Base-by-base conservation (phyloP, 2,329 filamentous ascomycete species). In the Aspergillus tubingensis region DNA sequence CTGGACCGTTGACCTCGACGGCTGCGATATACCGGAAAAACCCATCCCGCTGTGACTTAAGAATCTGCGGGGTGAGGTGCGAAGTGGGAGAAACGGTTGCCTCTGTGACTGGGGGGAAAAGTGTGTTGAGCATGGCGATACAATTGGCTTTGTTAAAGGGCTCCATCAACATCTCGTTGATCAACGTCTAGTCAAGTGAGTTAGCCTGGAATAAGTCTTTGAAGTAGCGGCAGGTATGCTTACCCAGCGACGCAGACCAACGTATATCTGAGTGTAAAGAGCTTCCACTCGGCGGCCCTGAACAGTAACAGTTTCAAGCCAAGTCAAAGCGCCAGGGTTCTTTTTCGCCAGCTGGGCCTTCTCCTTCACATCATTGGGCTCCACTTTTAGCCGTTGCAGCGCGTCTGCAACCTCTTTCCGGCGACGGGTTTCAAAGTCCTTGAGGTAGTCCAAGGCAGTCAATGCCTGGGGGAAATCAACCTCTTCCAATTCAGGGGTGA, bases 381-480 rank as follows among this genome's bases (percentile, higher is more conserved):
- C 77, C 55, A 88, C 76, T 21, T 81, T 80, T 25, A 88, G 76
- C 57, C 83, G 80, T 57, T 79, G 75, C 55, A 87, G 77, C 4
- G 85, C 85, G 8, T 80, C 78, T 6, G 78, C 76, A 44, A 87
- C 79, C 67, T 89, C 87, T 58, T 83, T 83, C 61, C 82, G 80
- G 66, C 86, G 81, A 62, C 86, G 80, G 49, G 76, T 81, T 69
- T 89, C 86, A 8, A 89, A 76, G 62, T 88, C 86, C 63, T 84
- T 85, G 54, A 89, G 79, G 70, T 89, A 89, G 73, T 89, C 87
- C 56, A 89, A 77, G 7, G 85, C 86, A 3, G 86, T 87, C 63
- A 89, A 75, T 17, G 86, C 85, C 70, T 89, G 86, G 19, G 85
- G 83, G 64, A 89, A 89, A 74, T 89, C 86, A 60, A 89, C 86